Evolutionary conservation across 1,139 yeast genomes (phyloP).

Genomic region (Taphrina communis): DNA sequence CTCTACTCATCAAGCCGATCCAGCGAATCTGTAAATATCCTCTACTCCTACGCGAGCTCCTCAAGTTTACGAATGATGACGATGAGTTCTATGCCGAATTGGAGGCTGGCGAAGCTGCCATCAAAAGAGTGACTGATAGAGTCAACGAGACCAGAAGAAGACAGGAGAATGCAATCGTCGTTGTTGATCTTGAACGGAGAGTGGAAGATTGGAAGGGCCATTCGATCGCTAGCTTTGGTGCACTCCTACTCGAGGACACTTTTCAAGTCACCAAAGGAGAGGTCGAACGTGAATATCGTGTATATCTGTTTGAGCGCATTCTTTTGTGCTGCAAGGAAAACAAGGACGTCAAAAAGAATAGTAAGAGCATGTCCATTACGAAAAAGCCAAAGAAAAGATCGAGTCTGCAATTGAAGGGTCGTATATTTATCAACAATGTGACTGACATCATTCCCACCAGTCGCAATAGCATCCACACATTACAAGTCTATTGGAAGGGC

Average conservation of each 20-base stretch:
- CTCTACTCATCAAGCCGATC: slow-evolving; percentile 88
- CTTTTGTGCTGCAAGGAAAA: slow-evolving; percentile 75
- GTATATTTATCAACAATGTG: slow-evolving; percentile 55
- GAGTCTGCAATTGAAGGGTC: slow-evolving; percentile 53
- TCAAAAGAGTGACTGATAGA: slow-evolving; percentile 76
- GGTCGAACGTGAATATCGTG: slow-evolving; percentile 84
- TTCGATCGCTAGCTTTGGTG: slow-evolving; percentile 80
- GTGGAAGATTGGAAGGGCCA: slow-evolving; percentile 96
- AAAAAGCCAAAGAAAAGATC: slow-evolving; percentile 45
- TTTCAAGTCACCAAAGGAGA: slow-evolving; percentile 78
- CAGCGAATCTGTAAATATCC: slow-evolving; percentile 96
- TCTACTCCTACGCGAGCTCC: slow-evolving; percentile 72
- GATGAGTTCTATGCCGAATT: slow-evolving; percentile 72
- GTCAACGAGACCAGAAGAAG: slow-evolving; percentile 94
- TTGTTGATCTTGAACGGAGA: slow-evolving; percentile 70
- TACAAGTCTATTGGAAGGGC: slow-evolving; percentile 46
- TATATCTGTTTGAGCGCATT: slow-evolving; percentile 85
- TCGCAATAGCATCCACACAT: slow-evolving; percentile 42
- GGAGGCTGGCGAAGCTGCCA: slow-evolving; percentile 68
- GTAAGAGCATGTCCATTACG: slow-evolving; percentile 41
- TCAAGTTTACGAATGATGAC: slow-evolving; percentile 64
- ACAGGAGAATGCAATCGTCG: slow-evolving; percentile 79
- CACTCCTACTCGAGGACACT: slow-evolving; percentile 73
- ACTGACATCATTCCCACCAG: slow-evolving; percentile 49
- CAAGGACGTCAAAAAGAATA: slow-evolving; percentile 44